Evolutionary conservation across 139 green algal genomes (phyloP), one percentile per base, ranked within the genome.

Genomic region (Micromonas commoda): DNA sequence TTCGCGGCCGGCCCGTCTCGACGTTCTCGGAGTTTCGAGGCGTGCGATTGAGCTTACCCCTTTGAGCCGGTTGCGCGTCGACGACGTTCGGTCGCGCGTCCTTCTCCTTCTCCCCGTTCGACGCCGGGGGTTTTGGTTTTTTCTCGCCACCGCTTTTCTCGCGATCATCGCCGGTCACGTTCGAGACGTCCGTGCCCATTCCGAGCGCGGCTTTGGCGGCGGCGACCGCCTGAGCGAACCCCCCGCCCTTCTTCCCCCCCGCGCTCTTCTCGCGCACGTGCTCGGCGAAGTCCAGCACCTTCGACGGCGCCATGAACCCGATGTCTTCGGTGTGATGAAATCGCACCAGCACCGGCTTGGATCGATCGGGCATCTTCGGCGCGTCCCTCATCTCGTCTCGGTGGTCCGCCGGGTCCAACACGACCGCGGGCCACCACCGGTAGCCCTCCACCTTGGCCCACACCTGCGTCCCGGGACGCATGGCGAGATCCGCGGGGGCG

Each of bases 381-480:
- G 9, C 45, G 45, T 16, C 45, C 9, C 45, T 16, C 45, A 23
- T 57, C 45, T 16, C 9, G 9, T 57, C 45, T 16, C 9, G 9
- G 45, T 57, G 45, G 9, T 57, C 45, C 16, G 9, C 16, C 45
- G 45, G 45, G 3, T 32, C 28, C 1, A 70, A 26, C 20, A 39
- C 31, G n/a, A 32, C 16, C 63, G 63, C 63, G 3, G 63, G 63
- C 63, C 63, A 70, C 63, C 63, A 70, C 34, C 63, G 63, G 31
- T 39, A 70, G 28, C 63, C 63, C 5, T 70, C 63, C 1, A 70
- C 28, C 2, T 70, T 70, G 20, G 63, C 63, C 28, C 28, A 70
- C 21, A 70, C 63, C 28, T 70, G 28, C 1, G 31, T 31, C 20
- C 2, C 31, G 28, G 28, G 28, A 23, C 5, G 2, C 1, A 37